phyloP scores from a whole-genome alignment of 2,329 filamentous ascomycete genomes.

The Aureobasidium musti region DNA sequence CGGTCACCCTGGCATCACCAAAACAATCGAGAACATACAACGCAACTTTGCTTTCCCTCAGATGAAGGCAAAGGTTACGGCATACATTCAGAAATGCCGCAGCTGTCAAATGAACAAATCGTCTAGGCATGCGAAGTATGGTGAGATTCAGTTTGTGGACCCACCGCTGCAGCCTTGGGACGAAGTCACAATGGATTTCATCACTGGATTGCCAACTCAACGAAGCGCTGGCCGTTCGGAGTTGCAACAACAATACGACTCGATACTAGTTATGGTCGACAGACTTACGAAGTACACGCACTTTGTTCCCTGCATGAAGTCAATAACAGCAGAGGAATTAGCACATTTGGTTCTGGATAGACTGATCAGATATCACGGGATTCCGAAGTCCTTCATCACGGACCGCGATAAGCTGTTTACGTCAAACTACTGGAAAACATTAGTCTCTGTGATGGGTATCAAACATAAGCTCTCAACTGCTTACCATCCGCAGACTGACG shows the following conservation, averaged over 20 bases:
- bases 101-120: slow-evolving; percentile 22
- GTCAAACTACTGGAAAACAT: slow-evolving; percentile 33
- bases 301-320: slow-evolving; percentile 32
- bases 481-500: slow-evolving; percentile 38
- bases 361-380: slow-evolving; percentile 32
- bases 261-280: slow-evolving; percentile 35
- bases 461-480: slow-evolving; percentile 35
- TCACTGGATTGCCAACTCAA: too few species aligned
- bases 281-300: slow-evolving; percentile 32
- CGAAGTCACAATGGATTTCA: slow-evolving; percentile 35
- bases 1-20: slow-evolving; percentile 15
- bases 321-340: slow-evolving; percentile 31
- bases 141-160: slow-evolving; percentile 4
- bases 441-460: slow-evolving; percentile 33
- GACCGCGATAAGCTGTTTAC: slow-evolving; percentile 36
- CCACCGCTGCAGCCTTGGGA: slow-evolving; percentile 29
- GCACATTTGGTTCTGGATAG: slow-evolving; percentile 33
- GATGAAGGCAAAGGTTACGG: slow-evolving; percentile 23
- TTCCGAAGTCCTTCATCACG: slow-evolving; percentile 33
- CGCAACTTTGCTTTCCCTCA: slow-evolving; percentile 10
- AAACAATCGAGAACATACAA: slow-evolving; percentile 15
- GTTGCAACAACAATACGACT: slow-evolving; percentile 30
- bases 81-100: slow-evolving; percentile 24
- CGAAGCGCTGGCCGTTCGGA: too few species aligned
- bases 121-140: slow-evolving; percentile 18